Evolutionary conservation across 1,284 basidiomycete species (phyloP), one percentile per base, ranked within the genome.

Genomic region (Tilletia caries): DNA sequence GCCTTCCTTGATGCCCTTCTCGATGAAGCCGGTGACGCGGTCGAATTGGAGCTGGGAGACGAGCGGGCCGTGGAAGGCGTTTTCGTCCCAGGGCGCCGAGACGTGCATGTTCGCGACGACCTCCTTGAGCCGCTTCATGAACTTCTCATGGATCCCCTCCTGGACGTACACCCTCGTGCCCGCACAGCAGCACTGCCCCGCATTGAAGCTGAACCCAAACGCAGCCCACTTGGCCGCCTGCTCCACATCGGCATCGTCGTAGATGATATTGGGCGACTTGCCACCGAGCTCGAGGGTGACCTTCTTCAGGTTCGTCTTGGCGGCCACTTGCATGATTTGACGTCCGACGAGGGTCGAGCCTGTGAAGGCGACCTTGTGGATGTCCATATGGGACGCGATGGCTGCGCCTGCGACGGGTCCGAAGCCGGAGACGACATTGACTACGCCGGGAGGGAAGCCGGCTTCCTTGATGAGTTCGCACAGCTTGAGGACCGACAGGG

Each of bases 121-220:
- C 46, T 48, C 67, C 25, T 41, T 29, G 4, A 68, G 41, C 12
- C 50, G n/a, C 32, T 44, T 37, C 44, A 68, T 69, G 34, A 23
- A 68, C 66, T 64, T 66, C 34, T 71, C 70, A 64, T 70, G 74
- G 43, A 76, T 90, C 25, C 87, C 86, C 66, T 87, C 86, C 83
- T 95, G 92, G 2, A 95, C 92, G 83, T 89, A 95, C 81, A 94
- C 89, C 70, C 93, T 89, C 3, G 92, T 90, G 23, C 92, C 91
- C 25, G 93, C 91, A 77, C 90, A 91, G 85, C 93, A 95, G 15
- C 88, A 88, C 84, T 95, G 92, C 64, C 92, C 64, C 23, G 64
- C 44, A 25, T 65, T 65, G 64, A 65, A 64, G n/a, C 15, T 13
- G 65, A 69, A 67, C 25, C 64, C 44, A 43, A 66, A 52, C 18